Percentiles rank a stretch among this genome's conserved stretches.
Evolutionary conservation across 768 basidiomycete genomes (phyloP).

Genomic region (Aureoboletus auriporus): DNA sequence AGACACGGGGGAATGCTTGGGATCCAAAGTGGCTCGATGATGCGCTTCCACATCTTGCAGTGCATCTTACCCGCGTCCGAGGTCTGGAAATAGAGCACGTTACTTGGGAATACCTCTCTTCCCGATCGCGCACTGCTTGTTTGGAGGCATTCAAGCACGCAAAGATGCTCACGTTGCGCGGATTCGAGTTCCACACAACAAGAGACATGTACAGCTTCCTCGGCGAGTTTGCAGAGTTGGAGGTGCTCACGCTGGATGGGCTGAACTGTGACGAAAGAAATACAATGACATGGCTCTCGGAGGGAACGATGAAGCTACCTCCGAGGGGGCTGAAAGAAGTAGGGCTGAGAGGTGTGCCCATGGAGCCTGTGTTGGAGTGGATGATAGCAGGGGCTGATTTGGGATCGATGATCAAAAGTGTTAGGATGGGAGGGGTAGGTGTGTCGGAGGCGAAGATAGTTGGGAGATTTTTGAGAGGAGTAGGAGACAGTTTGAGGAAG

Average conservation of each 20-base stretch:
- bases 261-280: constrained; percentile 23
- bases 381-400: constrained; percentile 17
- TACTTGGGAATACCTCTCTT: constrained; percentile 32
- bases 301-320: constrained; percentile 12
- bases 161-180: constrained; percentile 19
- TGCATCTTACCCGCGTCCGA: constrained; percentile 17
- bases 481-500: constrained; percentile 21
- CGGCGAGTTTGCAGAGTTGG: constrained; percentile 23
- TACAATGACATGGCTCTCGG: constrained; percentile 10
- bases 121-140: constrained; percentile 23
- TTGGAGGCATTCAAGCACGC: constrained; percentile 21
- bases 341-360: constrained; percentile 21
- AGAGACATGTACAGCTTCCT: constrained; percentile 27
- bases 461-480: constrained; percentile 22
- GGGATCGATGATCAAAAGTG: constrained; percentile 14
- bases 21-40: constrained; percentile 33
- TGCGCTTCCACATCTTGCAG: constrained; percentile 22
- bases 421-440: constrained; percentile 28
- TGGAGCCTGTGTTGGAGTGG: constrained; percentile 28
- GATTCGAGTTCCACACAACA: constrained; percentile 23
- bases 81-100: constrained; percentile 27
- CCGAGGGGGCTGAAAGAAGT: constrained; percentile 22
- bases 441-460: constrained; percentile 22
- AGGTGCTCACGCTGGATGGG: constrained; percentile 27
- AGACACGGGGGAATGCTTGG: constrained; percentile 29